Percentiles rank a stretch among this genome's conserved stretches.
Conservation (phyloP, 257 asterid genomes). For the Echites panduratus region DNA sequence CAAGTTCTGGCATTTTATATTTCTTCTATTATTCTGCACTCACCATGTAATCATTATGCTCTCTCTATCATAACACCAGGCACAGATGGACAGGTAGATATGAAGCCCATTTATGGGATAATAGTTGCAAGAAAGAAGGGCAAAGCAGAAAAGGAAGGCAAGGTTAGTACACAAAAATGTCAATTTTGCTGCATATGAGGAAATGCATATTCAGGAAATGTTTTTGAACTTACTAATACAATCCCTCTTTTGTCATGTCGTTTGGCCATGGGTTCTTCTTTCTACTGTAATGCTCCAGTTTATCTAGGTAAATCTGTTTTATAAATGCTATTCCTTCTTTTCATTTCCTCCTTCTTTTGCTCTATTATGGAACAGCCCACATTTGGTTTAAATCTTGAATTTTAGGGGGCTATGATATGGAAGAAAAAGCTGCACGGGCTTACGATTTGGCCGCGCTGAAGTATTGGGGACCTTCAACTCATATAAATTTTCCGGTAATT, state of each 20-base stretch:
- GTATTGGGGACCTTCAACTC: constrained; percentile 97
- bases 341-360: background rate
- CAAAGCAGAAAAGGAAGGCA: constrained; percentile 98
- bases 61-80: constrained; percentile 33
- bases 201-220: background rate
- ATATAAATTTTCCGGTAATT: constrained; percentile 78
- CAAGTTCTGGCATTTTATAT: background rate
- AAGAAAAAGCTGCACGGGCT: constrained; percentile 95
- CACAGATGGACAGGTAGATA: constrained; percentile 99
- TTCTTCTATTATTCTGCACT: background rate
- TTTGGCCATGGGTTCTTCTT: constrained; percentile 26
- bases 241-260: constrained; percentile 11
- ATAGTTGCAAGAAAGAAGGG: constrained; percentile 99
- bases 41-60: background rate
- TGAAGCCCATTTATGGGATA: constrained; percentile 99
- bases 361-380: background rate
- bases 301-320: constrained; percentile 57
- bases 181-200: background rate
- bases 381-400: constrained; percentile 6
- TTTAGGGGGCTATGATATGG: constrained; percentile 97
- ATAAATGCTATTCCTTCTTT: background rate
- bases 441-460: constrained; percentile 96
- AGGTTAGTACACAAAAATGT: constrained; percentile 38
- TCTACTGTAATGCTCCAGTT: constrained; percentile 39
- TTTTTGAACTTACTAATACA: constrained; percentile 14